A percentile compares a stretch with the other conserved stretches of the same genome.
These are phyloP conservation scores for Protomyces gravidus DNA, from an alignment of 1,139 yeast genomes.

Conservation along the genomic window DNA sequence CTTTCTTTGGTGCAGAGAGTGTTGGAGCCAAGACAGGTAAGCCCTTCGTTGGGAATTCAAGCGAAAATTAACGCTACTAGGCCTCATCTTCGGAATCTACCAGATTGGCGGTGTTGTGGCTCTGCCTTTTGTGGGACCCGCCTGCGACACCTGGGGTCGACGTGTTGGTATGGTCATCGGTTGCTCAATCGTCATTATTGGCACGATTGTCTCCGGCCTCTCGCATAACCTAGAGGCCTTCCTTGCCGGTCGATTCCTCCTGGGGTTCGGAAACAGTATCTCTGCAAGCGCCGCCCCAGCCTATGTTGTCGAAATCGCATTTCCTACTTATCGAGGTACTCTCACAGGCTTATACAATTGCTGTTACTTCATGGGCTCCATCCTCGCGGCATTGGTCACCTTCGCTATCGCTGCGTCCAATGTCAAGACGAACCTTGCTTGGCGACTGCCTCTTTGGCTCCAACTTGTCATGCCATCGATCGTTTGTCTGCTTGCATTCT, in stretches of 20 bases:
- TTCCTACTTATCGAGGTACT: slow-evolving; percentile 47
- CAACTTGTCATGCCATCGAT: slow-evolving; percentile 44
- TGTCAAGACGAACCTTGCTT: slow-evolving; percentile 39
- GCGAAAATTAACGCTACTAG: slow-evolving; percentile 37
- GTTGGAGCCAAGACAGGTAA: slow-evolving; percentile 47
- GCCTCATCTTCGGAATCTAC: slow-evolving; percentile 47
- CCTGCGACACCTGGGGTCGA: slow-evolving; percentile 51
- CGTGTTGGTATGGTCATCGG: slow-evolving; percentile 46
- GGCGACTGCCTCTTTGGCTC: slow-evolving; percentile 37
- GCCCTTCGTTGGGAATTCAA: slow-evolving; percentile 32
- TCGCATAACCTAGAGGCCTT: slow-evolving; percentile 47
- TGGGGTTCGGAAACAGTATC: slow-evolving; percentile 51
- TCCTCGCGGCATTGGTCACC: slow-evolving; percentile 54
- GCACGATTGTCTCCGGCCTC: slow-evolving; percentile 48
- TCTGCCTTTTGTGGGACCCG: slow-evolving; percentile 38
- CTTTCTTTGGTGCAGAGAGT: slow-evolving; percentile 43
- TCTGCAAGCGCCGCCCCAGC: slow-evolving; percentile 47
- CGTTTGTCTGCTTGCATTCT: slow-evolving; percentile 37
- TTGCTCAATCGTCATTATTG: slow-evolving; percentile 45
- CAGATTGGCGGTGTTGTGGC: slow-evolving; percentile 38
- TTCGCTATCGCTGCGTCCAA: slow-evolving; percentile 38
- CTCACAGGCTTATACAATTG: slow-evolving; percentile 50
- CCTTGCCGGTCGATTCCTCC: slow-evolving; percentile 48
- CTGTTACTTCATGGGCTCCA: slow-evolving; percentile 54
- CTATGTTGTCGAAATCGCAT: slow-evolving; percentile 44